Evolutionary conservation across 768 basidiomycete species (phyloP), one percentile per base, ranked within the genome.

Genomic region (Mycena amicta): DNA sequence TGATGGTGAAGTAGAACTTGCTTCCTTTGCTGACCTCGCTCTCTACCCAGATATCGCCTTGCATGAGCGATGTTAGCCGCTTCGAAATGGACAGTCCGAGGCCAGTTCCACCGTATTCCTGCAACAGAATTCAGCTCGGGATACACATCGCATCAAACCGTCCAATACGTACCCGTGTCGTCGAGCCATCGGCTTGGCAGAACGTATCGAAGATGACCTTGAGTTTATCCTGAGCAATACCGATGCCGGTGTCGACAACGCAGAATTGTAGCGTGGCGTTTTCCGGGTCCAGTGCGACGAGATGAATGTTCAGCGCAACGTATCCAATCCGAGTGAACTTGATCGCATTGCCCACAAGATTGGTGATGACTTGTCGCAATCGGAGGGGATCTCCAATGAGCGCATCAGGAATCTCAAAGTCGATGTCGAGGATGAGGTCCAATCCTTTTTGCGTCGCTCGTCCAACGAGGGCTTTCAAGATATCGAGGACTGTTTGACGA

Each of bases 131-230:
- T 52, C 60, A 56, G 39, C 41, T 29, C 28, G 22, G 40, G 50
- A 45, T 2, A 40, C 45, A 51, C 6, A 61, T 46, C 6, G n/a
- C 30, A n/a, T 2, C 23, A 29, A 33, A 33, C n/a, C 33, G 51
- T 49, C 52, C 16, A 55, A 30, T 6, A 78, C 88, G 41, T 66
- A 92, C 93, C 68, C 96, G 76, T 4, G 95, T 98, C 3, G 97
- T 98, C 6, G 95, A 98, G 25, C 97, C 97, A 78, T 98, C 97
- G 0, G 97, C 97, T 70, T 98, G 97, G 64, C 93, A 94, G 76
- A 99, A 99, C 1, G 97, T 98, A 70, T 99, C 97, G 75, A 98
- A 99, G 71, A 98, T 98, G 68, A 98, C 80, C 69, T 95, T 96
- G 64, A 98, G 77, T 78, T 98, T 98, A 73, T 98, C 97, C 71